Evolutionary conservation across 176 grass and related monocot genomes (phyloP).

Genomic region (Oryza meridionalis): DNA sequence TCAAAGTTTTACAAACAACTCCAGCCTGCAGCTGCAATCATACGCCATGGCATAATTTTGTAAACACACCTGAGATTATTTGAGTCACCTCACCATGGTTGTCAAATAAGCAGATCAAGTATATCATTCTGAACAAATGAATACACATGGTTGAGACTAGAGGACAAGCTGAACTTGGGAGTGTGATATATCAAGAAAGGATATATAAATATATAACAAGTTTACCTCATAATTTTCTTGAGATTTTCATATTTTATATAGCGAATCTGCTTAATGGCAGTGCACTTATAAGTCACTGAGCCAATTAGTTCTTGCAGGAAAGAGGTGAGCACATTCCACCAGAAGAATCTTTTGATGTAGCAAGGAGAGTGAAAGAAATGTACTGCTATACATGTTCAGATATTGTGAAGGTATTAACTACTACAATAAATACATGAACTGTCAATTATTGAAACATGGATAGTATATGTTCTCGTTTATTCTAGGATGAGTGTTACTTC

Average conservation of each 20-base stretch:
- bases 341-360: slow-evolving; percentile 93
- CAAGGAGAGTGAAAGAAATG: slow-evolving; percentile 90
- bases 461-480: neutral
- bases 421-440: neutral
- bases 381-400: slow-evolving; percentile 97
- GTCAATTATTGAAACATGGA: neutral
- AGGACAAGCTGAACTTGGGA: neutral
- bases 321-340: slow-evolving; percentile 95
- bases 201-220: neutral
- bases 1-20: neutral
- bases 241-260: neutral
- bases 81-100: neutral
- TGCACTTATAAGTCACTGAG: neutral
- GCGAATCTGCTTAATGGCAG: neutral
- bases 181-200: slow-evolving; percentile 7
- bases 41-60: neutral
- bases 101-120: neutral
- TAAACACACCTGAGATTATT: neutral
- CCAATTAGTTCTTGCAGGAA: slow-evolving; percentile 65
- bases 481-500: neutral
- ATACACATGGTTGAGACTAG: slow-evolving; percentile 1
- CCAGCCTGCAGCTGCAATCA: neutral
- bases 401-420: slow-evolving; percentile 88
- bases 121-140: neutral
- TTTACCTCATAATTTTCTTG: slow-evolving; percentile 23